Base-by-base conservation (phyloP, 2,329 filamentous ascomycete genomes). In the Whalleya microplaca region DNA sequence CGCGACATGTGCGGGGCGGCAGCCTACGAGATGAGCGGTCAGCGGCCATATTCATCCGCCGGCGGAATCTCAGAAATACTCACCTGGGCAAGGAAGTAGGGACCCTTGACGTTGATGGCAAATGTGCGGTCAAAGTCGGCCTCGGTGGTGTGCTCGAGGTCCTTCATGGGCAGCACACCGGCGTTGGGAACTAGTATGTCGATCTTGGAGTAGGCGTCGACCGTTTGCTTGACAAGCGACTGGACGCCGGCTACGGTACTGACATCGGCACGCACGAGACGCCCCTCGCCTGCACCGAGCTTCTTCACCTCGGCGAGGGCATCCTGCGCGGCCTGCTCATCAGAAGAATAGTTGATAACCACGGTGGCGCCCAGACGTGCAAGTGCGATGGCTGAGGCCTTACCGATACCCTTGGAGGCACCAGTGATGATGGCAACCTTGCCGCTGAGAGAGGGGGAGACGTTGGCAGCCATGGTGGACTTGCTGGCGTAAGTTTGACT, bases 341-440 rank as follows among this genome's bases (percentile, higher is more conserved):
- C 74, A 18, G 73, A 74, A 40, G 72, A 69, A 68, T 82, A 83
- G 67, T 82, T 83, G 64, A 83, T 75, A 48, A 82, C 69, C 53
- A 83, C 78, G 53, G 74, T 78, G 66, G 75, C 75, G 46, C 80
- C 80, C 58, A 79, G 79, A 66, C 76, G 75, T 68, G 77, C 79
- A 48, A 83, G 79, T 58, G 81, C 80, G 59, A 82, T 51, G 76
- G 68, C 80, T 77, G 58, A 78, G 55, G 79, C 78, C 49, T 77
- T 74, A 12, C 80, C 80, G 58, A 83, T 83, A 53, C 80, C 80
- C 49, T 78, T 78, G 51, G 78, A 78, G 52, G 72, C 73, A 46
- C 74, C 80, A 40, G 80, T 82, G 18, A 61, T 51, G 41, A 61
- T 53, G 20, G 58, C 55, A 32, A 61, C 55, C 46, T 58, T 61